A percentile compares a stretch with the other conserved stretches of the same genome.
Evolutionary conservation across 2,329 filamentous ascomycete species (phyloP).

Genomic region (Coleophoma crateriformis): DNA sequence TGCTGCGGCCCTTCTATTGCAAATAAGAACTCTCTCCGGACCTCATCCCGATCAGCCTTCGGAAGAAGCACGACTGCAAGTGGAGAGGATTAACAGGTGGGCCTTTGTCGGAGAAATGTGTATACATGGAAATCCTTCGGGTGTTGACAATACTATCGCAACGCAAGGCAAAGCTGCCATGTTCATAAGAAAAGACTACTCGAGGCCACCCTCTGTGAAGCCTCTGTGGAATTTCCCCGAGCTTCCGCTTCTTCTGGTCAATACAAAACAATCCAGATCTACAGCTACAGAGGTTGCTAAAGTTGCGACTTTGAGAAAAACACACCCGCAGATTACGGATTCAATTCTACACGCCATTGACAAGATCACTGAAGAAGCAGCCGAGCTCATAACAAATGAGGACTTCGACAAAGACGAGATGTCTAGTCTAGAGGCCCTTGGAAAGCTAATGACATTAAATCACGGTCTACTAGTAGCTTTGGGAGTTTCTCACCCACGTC

Average conservation of each 20-base stretch:
- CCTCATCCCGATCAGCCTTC: conserved; percentile 88
- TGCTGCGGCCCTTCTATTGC: conserved; percentile 75
- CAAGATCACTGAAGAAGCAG: conserved; percentile 53
- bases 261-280: conserved; percentile 83
- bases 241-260: conserved; percentile 81
- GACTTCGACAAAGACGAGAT: conserved; percentile 63
- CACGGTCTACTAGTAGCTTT: conserved; percentile 87
- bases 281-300: conserved; percentile 83
- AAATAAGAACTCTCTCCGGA: conserved; percentile 81
- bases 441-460: conserved; percentile 88
- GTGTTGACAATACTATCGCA: conserved; percentile 94
- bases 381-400: conserved; percentile 48
- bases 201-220: conserved; percentile 68
- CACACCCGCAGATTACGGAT: conserved; percentile 72
- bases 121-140: conserved; percentile 94
- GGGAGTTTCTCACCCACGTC: conserved; percentile 87
- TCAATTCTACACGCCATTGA: conserved; percentile 84
- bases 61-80: conserved; percentile 81
- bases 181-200: conserved; percentile 76
- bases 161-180: conserved; percentile 92
- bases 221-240: conserved; percentile 86
- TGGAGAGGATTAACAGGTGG: conserved; percentile 96
- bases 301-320: conserved; percentile 65
- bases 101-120: conserved; percentile 96
- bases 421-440: conserved; percentile 64